Base-by-base conservation (phyloP, 805 yeast species). In the Candida quercuum region DNA sequence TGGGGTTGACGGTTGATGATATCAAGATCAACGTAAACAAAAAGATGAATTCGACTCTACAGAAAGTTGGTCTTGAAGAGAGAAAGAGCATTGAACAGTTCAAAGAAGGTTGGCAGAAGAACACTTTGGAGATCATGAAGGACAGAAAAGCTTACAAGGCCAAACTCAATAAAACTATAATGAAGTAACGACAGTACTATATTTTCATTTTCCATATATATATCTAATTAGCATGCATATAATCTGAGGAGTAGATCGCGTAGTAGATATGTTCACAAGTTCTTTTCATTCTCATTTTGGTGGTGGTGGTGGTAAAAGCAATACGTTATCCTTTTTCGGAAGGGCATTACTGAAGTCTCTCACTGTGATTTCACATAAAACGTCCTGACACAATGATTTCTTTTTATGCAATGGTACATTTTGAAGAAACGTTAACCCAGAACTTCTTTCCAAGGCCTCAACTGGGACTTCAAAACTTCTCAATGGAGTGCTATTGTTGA, bases 391-490 rank as follows among this genome's bases (percentile, higher is more conserved):
- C 43, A 93, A 70, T 38, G 78, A 76, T 49, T 73, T 76, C 41
- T 69, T 67, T 51, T 72, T 73, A 39, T 60, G 57, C 10, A 64
- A 65, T 1, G 93, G 84, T 11, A 86, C 76, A 45, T 77, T 74
- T 36, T 80, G 78, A 54, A 93, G 63, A 39, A 93, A 76, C 46
- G 82, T 89, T 40, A 89, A 67, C 1, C 99, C 99, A 2, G 89
- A 69, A 2, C 95, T 74, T 51, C 86, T 74, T 60, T 93, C 98
- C 39, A 93, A 63, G 0, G 96, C 94, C 46, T 89, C 91, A 1
- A 89, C 60, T 2, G 98, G 97, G 9, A 89, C 95, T 56, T 84
- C 84, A 63, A 88, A 93, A 9, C 72, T 66, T 28, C 76, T 76
- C 43, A 93, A 66, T 6, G 89, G 88, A 1, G 76, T 73, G 18